Conservation (phyloP, 108 stramenopile genomes). For the Bacterosira constricta region DNA sequence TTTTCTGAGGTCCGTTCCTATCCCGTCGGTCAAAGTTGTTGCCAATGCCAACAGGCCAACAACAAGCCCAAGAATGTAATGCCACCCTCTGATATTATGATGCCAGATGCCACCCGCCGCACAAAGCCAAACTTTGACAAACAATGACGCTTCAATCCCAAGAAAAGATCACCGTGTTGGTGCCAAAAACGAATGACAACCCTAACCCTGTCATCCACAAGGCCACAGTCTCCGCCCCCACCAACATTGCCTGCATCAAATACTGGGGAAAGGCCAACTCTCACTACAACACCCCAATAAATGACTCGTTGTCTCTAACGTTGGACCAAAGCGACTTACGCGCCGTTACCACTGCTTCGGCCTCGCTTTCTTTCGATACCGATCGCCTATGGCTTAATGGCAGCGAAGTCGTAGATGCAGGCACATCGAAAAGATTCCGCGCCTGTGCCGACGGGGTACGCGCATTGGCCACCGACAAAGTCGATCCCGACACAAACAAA, state of each 20-base stretch:
- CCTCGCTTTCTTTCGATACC: conserved; percentile 59
- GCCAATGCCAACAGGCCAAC: too few relatives aligned
- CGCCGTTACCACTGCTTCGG: conserved; percentile 94
- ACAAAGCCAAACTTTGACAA: too few relatives aligned
- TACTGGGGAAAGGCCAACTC: conserved; percentile 97
- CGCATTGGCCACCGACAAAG: conserved; percentile 55
- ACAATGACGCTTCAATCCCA: not conserved
- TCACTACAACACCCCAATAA: conserved; percentile 95
- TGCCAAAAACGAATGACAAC: conserved; percentile 9
- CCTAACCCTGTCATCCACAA: conserved; percentile 49
- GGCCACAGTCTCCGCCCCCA: conserved; percentile 91
- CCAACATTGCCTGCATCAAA: conserved; percentile 98
- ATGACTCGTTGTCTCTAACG: conserved; percentile 88
- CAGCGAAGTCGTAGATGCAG: conserved; percentile 60
- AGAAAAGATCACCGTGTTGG: conserved; percentile 19
- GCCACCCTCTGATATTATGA: too few relatives aligned
- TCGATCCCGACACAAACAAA: conserved; percentile 27
- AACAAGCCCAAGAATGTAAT: too few relatives aligned
- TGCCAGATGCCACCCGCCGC: too few relatives aligned
- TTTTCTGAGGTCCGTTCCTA: too few relatives aligned
- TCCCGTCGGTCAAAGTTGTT: too few relatives aligned
- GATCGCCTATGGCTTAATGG: conserved; percentile 98
- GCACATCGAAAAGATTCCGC: conserved; percentile 68
- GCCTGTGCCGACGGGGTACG: conserved; percentile 80
- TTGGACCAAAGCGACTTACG: conserved; percentile 91